Evolutionary conservation across 805 yeast genomes (phyloP).

Genomic region (Danielia oregonensis): DNA sequence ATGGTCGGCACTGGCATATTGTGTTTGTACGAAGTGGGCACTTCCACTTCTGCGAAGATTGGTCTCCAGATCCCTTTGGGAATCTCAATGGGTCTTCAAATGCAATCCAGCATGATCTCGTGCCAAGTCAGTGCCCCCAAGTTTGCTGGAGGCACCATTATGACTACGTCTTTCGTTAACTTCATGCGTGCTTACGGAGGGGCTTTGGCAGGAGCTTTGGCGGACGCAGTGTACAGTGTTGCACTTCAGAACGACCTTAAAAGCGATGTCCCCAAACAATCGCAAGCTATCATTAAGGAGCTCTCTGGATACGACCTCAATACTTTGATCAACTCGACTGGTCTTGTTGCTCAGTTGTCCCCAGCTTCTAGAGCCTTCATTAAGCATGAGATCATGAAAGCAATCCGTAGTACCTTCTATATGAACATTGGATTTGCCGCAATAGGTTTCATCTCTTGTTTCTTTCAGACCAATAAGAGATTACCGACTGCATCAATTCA

Average conservation of each 20-base stretch:
- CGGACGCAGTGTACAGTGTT: too few relatives aligned
- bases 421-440: conserved; percentile 14
- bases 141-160: conserved; percentile 33
- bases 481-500: too few relatives aligned
- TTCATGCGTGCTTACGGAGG: conserved; percentile 32
- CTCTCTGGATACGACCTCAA: conserved; percentile 4
- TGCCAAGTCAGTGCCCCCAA: conserved; percentile 37
- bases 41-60: conserved; percentile 21
- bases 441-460: conserved; percentile 9
- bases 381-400: conserved; percentile 21
- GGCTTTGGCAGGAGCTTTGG: conserved; percentile 27
- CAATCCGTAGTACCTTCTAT: conserved; percentile 14
- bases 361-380: conserved; percentile 18
- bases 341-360: conserved; percentile 24
- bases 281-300: not conserved
- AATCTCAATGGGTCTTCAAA: conserved; percentile 33
- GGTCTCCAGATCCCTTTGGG: conserved; percentile 35
- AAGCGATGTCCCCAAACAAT: too few relatives aligned
- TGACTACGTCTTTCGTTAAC: conserved; percentile 31
- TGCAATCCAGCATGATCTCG: conserved; percentile 32
- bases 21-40: conserved; percentile 21
- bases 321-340: conserved; percentile 21
- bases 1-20: conserved; percentile 35
- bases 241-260: too few relatives aligned
- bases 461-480: conserved; percentile 12